These are phyloP conservation scores for Raffaelea albimanens DNA, from an alignment of 2,329 filamentous ascomycete genomes.

Conservation along the genomic window DNA sequence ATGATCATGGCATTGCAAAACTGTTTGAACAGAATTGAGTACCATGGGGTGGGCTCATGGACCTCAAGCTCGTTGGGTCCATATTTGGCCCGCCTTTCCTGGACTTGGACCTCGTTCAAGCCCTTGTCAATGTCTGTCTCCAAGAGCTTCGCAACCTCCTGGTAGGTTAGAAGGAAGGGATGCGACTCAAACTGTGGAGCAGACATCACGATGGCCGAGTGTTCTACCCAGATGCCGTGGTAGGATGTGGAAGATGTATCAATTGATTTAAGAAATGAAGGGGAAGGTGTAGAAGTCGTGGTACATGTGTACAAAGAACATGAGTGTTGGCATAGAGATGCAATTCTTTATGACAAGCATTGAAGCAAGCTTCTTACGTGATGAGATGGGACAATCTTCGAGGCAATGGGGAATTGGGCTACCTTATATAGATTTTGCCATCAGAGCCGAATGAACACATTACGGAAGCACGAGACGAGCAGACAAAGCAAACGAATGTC, in stretches of 20 bases:
- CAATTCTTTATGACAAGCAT: no score
- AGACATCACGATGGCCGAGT: not conserved
- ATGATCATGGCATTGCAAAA: slow-evolving; percentile 67
- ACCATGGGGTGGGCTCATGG: not conserved
- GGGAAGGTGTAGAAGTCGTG: not conserved
- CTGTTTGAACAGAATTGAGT: not conserved
- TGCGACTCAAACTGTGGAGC: not conserved
- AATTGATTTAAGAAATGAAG: not conserved
- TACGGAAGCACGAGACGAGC: no score
- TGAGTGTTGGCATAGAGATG: no score
- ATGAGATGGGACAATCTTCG: no score
- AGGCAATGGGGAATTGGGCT: not conserved
- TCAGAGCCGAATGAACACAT: no score
- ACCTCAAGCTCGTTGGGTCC: not conserved
- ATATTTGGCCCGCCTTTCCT: not conserved
- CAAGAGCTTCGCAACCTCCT: not conserved
- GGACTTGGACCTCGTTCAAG: not conserved
- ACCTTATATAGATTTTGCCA: not conserved
- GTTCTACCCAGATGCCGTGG: not conserved
- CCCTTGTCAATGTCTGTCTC: not conserved
- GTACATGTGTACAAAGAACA: no score
- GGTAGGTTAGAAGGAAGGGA: not conserved
- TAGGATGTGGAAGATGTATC: no score
- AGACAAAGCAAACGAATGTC: no score
- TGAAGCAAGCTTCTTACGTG: no score